Conservation (phyloP, 495 filamentous ascomycete genomes). For the Schizothecium vesticola region DNA sequence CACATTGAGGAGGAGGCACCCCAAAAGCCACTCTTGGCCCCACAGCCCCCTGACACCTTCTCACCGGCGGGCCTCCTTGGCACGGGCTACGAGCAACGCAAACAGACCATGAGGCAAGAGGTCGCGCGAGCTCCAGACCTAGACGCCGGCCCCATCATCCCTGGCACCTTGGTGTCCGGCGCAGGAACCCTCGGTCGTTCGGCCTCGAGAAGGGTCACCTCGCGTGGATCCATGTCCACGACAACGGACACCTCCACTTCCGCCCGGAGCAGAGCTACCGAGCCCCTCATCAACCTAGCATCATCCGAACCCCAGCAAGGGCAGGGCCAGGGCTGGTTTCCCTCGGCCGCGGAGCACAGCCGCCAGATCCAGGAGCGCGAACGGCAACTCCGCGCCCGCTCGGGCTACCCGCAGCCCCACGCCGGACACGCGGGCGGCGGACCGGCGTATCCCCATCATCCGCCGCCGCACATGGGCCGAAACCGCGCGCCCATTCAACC, state of each 20-base stretch:
- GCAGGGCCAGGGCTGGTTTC: conserved; percentile 34
- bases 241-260: background rate
- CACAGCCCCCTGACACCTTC: conserved; percentile 21
- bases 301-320: background rate
- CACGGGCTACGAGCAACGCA: conserved; percentile 38
- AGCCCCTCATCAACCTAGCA: background rate
- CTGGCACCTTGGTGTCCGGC: conserved; percentile 17
- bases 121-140: background rate
- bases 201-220: background rate
- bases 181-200: background rate
- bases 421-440: no score
- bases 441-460: background rate
- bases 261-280: background rate
- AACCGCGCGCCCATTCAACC: conserved; percentile 25
- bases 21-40: background rate
- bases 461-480: background rate
- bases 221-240: background rate
- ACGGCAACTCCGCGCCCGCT: conserved; percentile 7
- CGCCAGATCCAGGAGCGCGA: conserved; percentile 25
- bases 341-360: conserved; percentile 41
- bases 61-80: conserved; percentile 39
- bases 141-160: conserved; percentile 32
- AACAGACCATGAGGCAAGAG: conserved; percentile 24
- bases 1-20: background rate
- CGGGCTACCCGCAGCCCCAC: background rate